Percentiles rank a stretch among this genome's conserved stretches.
These are phyloP conservation scores for Xylaria sp. DNA, from an alignment of 2,329 filamentous ascomycete genomes.

Conservation along the genomic window DNA sequence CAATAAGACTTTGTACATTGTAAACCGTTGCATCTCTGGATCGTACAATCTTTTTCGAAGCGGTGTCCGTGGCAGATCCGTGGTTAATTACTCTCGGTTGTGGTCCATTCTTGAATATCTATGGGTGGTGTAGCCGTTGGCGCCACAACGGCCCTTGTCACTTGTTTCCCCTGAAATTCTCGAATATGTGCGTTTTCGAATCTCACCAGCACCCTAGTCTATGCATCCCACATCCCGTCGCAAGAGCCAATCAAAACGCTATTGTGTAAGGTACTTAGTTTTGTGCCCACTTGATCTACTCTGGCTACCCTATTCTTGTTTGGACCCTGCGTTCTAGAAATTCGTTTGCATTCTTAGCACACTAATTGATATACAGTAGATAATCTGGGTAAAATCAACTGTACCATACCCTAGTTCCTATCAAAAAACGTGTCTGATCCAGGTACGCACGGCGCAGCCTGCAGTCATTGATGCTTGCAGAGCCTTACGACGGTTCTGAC, in stretches of 20 bases:
- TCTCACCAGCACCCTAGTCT: conserved; percentile 1
- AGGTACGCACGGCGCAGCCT: conserved; percentile 25
- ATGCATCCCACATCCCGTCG: neutral
- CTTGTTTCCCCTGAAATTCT: conserved; percentile 4
- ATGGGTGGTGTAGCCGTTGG: conserved; percentile 1
- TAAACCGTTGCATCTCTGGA: neutral
- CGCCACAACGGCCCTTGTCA: neutral
- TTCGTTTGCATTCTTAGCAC: conserved; percentile 19
- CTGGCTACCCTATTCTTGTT: neutral
- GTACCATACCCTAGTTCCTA: neutral
- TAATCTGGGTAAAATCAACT: conserved; percentile 3
- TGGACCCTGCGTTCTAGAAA: conserved; percentile 29
- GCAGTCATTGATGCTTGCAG: conserved; percentile 8
- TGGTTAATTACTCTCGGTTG: neutral
- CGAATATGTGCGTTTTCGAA: neutral
- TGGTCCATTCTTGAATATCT: neutral
- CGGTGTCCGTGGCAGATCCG: neutral
- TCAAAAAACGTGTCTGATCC: conserved; percentile 25
- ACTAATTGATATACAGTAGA: conserved; percentile 3
- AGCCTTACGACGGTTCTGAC: conserved; percentile 13
- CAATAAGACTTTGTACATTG: neutral
- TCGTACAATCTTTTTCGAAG: neutral
- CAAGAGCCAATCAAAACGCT: conserved; percentile 1
- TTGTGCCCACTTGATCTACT: conserved; percentile 20
- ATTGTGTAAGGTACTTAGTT: neutral